A percentile compares a stretch with the other conserved stretches of the same genome.
Evolutionary conservation across 2,329 filamentous ascomycete species (phyloP).

Genomic region (Penicillium glabrum): DNA sequence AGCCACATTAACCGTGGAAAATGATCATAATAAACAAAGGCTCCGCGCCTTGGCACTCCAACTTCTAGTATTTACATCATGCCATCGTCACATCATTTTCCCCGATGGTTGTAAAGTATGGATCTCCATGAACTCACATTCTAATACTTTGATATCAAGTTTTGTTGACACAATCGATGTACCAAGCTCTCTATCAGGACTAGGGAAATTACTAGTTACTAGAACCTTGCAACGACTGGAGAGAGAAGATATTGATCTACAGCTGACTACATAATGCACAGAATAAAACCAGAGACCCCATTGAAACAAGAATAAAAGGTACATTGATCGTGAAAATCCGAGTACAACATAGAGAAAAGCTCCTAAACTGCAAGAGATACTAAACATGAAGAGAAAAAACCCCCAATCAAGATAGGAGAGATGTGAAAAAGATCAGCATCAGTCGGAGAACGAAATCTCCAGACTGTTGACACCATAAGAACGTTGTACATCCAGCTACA

Average conservation of each 20-base stretch:
- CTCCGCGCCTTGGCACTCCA: neutral
- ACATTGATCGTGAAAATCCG: constrained; percentile 23
- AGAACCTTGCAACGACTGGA: neutral
- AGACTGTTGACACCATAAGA: neutral
- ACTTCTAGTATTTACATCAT: neutral
- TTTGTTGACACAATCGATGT: no score
- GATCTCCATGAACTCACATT: neutral
- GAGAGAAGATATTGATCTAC: neutral
- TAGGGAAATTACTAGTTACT: neutral
- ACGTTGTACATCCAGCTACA: neutral
- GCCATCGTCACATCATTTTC: no score
- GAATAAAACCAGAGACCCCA: neutral
- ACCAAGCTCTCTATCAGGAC: neutral
- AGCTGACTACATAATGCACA: neutral
- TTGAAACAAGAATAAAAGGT: constrained; percentile 17
- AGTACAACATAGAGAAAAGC: constrained; percentile 17
- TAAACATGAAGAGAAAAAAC: constrained; percentile 15
- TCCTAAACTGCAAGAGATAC: constrained; percentile 17
- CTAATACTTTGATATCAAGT: neutral
- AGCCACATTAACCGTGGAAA: neutral
- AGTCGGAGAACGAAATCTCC: neutral
- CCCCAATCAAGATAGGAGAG: constrained; percentile 1
- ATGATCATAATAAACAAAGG: constrained; percentile 14
- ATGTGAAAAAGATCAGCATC: constrained; percentile 6
- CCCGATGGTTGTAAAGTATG: neutral